Evolutionary conservation across 2,329 filamentous ascomycete genomes (phyloP).

Genomic region (Alternaria ethzedia): DNA sequence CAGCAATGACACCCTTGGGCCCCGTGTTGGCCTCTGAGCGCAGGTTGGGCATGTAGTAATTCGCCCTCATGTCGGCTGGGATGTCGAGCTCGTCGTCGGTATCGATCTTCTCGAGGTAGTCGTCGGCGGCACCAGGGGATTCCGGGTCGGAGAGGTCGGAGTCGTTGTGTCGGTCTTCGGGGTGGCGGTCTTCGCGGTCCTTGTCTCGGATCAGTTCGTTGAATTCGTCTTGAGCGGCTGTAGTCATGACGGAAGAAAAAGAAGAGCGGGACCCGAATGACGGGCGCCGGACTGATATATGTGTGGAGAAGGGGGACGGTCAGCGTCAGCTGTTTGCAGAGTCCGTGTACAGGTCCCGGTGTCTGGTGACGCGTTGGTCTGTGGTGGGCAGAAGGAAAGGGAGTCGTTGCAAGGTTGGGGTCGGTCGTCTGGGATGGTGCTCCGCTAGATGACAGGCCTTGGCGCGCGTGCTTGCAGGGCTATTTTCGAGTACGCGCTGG

Average conservation of each 20-base stretch:
- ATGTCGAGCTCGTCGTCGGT: conserved; percentile 56
- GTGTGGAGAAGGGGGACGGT: conserved; percentile 14
- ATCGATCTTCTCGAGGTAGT: conserved; percentile 67
- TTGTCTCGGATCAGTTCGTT: conserved; percentile 58
- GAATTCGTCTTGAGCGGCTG: conserved; percentile 59
- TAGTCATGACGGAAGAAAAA: conserved; percentile 46
- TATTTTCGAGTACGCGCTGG: conserved; percentile 12
- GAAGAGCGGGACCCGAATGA: conserved; percentile 13
- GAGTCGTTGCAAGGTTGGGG: conserved; percentile 10
- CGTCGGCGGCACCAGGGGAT: conserved; percentile 56
- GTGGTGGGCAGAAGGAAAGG: conserved; percentile 11
- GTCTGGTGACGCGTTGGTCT: conserved; percentile 8
- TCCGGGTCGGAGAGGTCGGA: conserved; percentile 66
- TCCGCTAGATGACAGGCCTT: conserved; percentile 17
- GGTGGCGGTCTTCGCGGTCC: conserved; percentile 51
- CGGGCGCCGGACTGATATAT: conserved; percentile 28
- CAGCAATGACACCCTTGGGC: conserved; percentile 86
- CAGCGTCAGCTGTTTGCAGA: not conserved
- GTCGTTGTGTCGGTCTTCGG: conserved; percentile 61
- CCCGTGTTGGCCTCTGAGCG: conserved; percentile 75
- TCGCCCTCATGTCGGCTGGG: conserved; percentile 61
- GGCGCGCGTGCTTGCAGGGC: conserved; percentile 8
- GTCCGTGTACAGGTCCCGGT: conserved; percentile 1
- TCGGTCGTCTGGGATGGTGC: conserved; percentile 7
- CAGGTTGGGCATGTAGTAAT: conserved; percentile 65